Evolutionary conservation across 148 eudicot species (phyloP), one percentile per base, ranked within the genome.

Genomic region (Persicaria maculosa): DNA sequence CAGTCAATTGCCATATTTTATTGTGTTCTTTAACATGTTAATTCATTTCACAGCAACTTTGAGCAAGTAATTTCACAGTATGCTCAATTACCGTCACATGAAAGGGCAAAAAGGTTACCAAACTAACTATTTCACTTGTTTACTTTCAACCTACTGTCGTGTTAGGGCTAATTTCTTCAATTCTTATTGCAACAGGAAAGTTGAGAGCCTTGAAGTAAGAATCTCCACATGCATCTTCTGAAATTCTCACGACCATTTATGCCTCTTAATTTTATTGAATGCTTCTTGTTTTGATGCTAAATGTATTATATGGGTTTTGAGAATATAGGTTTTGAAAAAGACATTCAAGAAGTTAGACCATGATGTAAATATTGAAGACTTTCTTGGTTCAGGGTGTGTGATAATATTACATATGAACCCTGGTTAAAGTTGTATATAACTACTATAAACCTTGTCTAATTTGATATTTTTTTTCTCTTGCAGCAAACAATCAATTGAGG

Each of bases 181-280:
- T 43, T 74, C 75, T 79, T 40, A 50, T 55, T 89, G 82, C n/a
- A 68, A 76, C 94, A 91, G 98, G 90, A 95, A 92, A 81, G 54
- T 94, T 86, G 98, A 94, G 89, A 85, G 91, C 83, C 96, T 94
- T 72, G 96, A 94, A 81, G 98, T 94, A 88, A 86, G 98, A 79
- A 61, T 78, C 45, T 36, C 79, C 67, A 77, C 70, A 70, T n/a
- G 11, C 46, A 43, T 55, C 20, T 20, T 54, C 25, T 4, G 44
- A 47, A 72, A 50, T 46, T 62, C 59, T 48, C 17, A 14, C 59
- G 40, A 31, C 59, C n/a, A 62, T 14, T 53, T 74, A 31, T 47
- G 36, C 70, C 2, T 16, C 54, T 65, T 19, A 48, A 25, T 43
- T 72, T 16, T 36, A 57, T 31, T 31, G 40, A 31, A 31, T 54